Evolutionary conservation across 345 rosid species (phyloP), one percentile per base, ranked within the genome.

Genomic region (Aquilaria malaccensis): DNA sequence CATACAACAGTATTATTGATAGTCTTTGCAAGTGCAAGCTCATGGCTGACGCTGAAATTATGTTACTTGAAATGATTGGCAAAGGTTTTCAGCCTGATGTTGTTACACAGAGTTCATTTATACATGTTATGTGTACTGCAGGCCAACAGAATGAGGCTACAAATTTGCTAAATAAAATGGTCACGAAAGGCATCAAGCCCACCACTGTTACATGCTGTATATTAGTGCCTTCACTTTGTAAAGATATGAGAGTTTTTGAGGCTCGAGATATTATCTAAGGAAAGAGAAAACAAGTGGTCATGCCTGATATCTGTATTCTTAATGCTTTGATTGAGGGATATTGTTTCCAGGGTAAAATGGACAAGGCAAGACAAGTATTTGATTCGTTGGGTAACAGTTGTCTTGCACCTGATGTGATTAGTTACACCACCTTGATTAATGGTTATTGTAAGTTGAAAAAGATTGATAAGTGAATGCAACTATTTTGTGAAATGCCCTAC

Each of bases 281-380:
- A 60, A 72, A 75, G 75, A 22, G 22, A 3, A 32, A 22, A 15
- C 62, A 62, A 6, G 61, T 59, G 1, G 59, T 59, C 9, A 64
- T 48, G 4, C 80, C 76, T 0, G 59, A 68, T 58, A 2, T 61
- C 9, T 59, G 64, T 45, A 75, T 77, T 45, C 75, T 65, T 45
- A 74, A 58, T 54, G 49, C 76, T 32, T 58, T 83, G 51, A 45
- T 83, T 14, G 62, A 67, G 15, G 76, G 81, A 4, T 73, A 70
- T 49, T 71, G 77, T 59, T 61, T 73, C 70, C 63, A 56, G 13
- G 55, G 61, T 66, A 62, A 64, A 43, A 56, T 79, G 11, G 68
- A 73, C 55, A 64, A 70, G 13, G 80, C 68, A 45, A 60, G 10
- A 50, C 70, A 60, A 31, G 64, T 73, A 63, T 49, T 65, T 13